Percentiles rank a stretch among this genome's conserved stretches.
Evolutionary conservation across 257 asterid genomes (phyloP).

Genomic region (Nicotiana tomentosiformis): DNA sequence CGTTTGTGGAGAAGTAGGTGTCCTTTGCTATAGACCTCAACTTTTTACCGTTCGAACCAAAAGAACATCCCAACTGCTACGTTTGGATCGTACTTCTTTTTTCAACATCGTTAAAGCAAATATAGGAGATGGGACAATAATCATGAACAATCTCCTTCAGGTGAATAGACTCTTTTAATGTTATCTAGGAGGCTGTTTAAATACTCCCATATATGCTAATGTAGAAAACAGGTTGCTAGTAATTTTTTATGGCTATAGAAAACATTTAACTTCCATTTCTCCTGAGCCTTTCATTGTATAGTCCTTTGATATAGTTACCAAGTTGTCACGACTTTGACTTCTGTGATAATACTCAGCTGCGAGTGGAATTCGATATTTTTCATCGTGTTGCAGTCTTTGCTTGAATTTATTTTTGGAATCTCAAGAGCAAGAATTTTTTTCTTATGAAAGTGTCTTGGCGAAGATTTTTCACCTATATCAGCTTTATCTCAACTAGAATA

Average conservation of each 20-base stretch:
- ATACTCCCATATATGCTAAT: not conserved
- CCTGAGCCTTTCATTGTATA: not conserved
- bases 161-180: constrained; percentile 18
- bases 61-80: constrained; percentile 68
- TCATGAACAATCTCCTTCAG: constrained; percentile 81
- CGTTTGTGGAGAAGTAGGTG: constrained; percentile 71
- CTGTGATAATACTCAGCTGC: not conserved
- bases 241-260: not conserved
- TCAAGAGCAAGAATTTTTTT: not conserved
- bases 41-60: constrained; percentile 63
- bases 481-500: not conserved
- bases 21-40: constrained; percentile 79
- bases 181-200: not conserved
- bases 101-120: constrained; percentile 69
- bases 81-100: constrained; percentile 62
- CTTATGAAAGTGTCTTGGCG: not conserved
- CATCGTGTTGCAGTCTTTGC: not conserved
- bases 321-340: not conserved
- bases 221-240: not conserved
- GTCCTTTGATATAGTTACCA: not conserved
- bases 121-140: constrained; percentile 75
- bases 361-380: not conserved
- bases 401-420: not conserved
- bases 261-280: not conserved
- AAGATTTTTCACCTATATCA: not conserved